These are phyloP conservation scores for Sordariomycetes sp. DNA, from an alignment of 2,329 filamentous ascomycete genomes.

Conservation along the genomic window DNA sequence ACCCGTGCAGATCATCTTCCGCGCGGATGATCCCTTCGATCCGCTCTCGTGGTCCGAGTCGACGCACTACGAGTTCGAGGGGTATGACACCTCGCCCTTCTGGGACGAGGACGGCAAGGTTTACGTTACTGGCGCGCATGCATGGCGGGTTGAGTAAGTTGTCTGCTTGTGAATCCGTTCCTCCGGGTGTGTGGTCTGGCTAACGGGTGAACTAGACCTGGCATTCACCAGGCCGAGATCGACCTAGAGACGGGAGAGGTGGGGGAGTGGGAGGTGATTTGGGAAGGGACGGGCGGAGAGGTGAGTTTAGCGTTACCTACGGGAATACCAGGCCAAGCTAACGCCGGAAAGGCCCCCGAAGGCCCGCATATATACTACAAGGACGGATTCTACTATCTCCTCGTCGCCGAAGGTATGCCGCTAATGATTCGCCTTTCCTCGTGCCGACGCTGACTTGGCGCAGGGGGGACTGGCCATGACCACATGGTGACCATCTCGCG, in stretches of 20 bases:
- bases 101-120: conserved; percentile 13
- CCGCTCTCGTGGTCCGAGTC: conserved; percentile 26
- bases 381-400: conserved; percentile 34
- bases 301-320: not conserved
- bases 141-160: conserved; percentile 3
- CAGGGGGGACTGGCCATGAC: conserved; percentile 24
- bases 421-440: conserved; percentile 8
- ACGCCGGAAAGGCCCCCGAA: conserved; percentile 21
- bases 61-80: conserved; percentile 10
- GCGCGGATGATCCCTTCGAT: conserved; percentile 24
- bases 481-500: conserved; percentile 33
- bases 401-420: conserved; percentile 34
- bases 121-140: conserved; percentile 26
- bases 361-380: conserved; percentile 34
- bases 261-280: conserved; percentile 20
- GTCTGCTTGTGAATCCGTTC: not conserved
- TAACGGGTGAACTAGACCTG: conserved; percentile 8
- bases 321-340: not conserved
- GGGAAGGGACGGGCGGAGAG: conserved; percentile 30
- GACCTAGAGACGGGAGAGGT: conserved; percentile 22
- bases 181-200: not conserved
- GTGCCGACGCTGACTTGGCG: not conserved
- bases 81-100: conserved; percentile 11
- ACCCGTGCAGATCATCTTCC: conserved; percentile 20
- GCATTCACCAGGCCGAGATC: conserved; percentile 15